Evolutionary conservation across 805 yeast genomes (phyloP), one percentile per base, ranked within the genome.

Genomic region (Saccharomycopsis selenospora): DNA sequence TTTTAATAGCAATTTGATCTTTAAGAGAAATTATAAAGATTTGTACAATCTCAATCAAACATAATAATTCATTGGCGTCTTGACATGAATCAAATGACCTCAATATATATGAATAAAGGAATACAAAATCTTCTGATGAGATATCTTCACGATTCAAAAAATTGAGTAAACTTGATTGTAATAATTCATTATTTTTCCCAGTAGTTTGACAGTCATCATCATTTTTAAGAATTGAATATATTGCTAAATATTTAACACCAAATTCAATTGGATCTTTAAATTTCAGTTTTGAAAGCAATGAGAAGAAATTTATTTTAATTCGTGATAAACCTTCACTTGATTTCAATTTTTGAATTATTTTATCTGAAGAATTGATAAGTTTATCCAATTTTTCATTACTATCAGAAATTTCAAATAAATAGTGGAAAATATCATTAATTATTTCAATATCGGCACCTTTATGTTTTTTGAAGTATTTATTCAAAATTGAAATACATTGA

Each of bases 21-120:
- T n/a, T n/a, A n/a, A n/a, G n/a, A n/a, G n/a, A n/a, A n/a, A n/a
- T n/a, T n/a, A n/a, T n/a, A n/a, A n/a, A n/a, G n/a, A n/a, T n/a
- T n/a, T n/a, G n/a, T n/a, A n/a, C n/a, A n/a, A n/a, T n/a, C n/a
- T n/a, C n/a, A n/a, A n/a, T n/a, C n/a, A n/a, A n/a, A n/a, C n/a
- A n/a, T n/a, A n/a, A n/a, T n/a, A n/a, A n/a, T n/a, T n/a, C n/a
- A n/a, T n/a, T n/a, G n/a, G n/a, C n/a, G n/a, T n/a, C n/a, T n/a
- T n/a, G n/a, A n/a, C n/a, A n/a, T n/a, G n/a, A 23, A 2, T 18
- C 10, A 17, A 29, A 17, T 25, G 36, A 14, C n/a, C 44, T 5
- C 20, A 45, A 42, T 26, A 36, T 26, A 20, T 20, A 45, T 3
- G 48, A 30, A 27, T 45, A 49, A 7, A 48, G 25, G 11, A 48